These are phyloP conservation scores for Cynara cardunculus DNA, from an alignment of 129 eudicot genomes.

Conservation along the genomic window DNA sequence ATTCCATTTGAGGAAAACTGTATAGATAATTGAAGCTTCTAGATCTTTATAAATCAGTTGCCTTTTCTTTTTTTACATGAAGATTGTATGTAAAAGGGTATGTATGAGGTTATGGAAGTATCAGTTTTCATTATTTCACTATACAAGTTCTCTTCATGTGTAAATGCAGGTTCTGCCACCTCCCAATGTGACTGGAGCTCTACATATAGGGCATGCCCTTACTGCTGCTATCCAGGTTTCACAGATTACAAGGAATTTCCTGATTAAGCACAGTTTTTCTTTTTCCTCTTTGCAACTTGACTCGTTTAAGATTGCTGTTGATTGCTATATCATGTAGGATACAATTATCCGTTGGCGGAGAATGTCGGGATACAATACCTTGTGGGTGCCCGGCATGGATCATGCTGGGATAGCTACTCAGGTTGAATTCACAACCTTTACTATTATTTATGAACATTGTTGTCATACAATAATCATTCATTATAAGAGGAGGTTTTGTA, in stretches of 20 bases:
- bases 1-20: neutral
- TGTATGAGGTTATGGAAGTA: neutral
- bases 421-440: constrained; percentile 37
- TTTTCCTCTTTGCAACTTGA: neutral
- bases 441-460: neutral
- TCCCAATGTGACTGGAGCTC: constrained; percentile 97
- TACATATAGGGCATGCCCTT: constrained; percentile 95
- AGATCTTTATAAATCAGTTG: neutral
- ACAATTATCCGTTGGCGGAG: constrained; percentile 91
- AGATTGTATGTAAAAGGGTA: neutral
- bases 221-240: constrained; percentile 89
- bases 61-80: neutral
- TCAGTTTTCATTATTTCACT: neutral
- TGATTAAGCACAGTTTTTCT: neutral
- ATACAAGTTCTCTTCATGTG: neutral
- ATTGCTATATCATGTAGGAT: constrained; percentile 46
- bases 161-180: constrained; percentile 90
- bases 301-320: neutral
- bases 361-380: constrained; percentile 90
- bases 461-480: neutral
- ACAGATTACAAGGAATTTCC: neutral
- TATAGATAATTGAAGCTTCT: neutral
- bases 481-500: neutral
- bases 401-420: constrained; percentile 99
- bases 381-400: constrained; percentile 99